Base-by-base conservation (phyloP, 2,329 filamentous ascomycete species). In the Colletotrichum simmondsii region DNA sequence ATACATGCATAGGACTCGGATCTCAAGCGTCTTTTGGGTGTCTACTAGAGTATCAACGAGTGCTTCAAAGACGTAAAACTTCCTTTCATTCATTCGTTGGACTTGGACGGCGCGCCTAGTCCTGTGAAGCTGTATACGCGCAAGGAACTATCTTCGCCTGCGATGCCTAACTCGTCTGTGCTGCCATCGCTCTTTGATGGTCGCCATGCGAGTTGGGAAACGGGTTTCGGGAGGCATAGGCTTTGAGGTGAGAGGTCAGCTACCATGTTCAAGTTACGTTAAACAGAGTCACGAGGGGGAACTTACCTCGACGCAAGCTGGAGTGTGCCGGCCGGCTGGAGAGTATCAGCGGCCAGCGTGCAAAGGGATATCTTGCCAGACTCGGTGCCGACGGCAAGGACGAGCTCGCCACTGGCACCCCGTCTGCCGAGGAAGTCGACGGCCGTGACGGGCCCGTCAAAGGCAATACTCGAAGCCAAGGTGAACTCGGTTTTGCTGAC, bases 151-250 rank as follows among this genome's bases (percentile, higher is more conserved):
- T 92, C 91, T 76, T 92, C 90, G 63, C 91, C 87, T 26, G 89
- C 89, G 71, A 90, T 80, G 5, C 88, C 89, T 30, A 91, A 78
- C 14, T 80, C 78, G 32, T 79, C 74, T n/a, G 73, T 72, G 3
- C 63, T 58, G 1, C 67, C 57, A 62, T 68, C 42, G 56, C 72
- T 68, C 16, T 65, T 74, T 16, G 76, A 74, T 5, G 92, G 93
- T 74, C 91, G 87, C 93, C 93, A 95, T 8, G 91, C 87, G 46
- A 95, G 83, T 79, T 93, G 91, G 28, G 90, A 87, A 26, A 94
- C 87, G 2, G 92, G 83, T 78, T 89, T 93, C 28, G 92, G 91
- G 1, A 93, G 87, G 56, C 86, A 89, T 62, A 89, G 78, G 8
- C 88, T 89, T 37, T 8, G 19, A 19, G 8, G 19, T 46, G 73